Evolutionary conservation across 768 basidiomycete genomes (phyloP), one percentile per base, ranked within the genome.

Genomic region (Mycena pura): DNA sequence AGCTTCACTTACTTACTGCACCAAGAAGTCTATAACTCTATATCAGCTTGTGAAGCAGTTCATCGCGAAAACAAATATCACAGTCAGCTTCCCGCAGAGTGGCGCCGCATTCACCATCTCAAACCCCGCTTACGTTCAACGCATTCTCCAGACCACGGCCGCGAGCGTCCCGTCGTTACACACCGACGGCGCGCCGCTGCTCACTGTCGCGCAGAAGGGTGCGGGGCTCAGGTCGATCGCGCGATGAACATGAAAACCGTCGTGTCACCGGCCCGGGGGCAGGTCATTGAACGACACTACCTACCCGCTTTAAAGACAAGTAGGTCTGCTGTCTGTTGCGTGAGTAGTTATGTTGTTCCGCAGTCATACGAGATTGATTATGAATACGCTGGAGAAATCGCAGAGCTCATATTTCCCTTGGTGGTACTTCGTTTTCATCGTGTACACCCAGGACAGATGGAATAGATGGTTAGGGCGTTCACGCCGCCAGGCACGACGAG

Each of bases 251-350:
- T 73, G 21, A 70, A 72, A 6, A 74, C 79, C 1, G 51, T 77
- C 36, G 63, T 85, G 31, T 68, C 73, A 17, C 82, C 82, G 1
- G n/a, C n/a, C n/a, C n/a, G n/a, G n/a, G 72, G 75, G 17, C 75
- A 82, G 63, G 69, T 84, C 13, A 24, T 67, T 83, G 25, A 84
- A 86, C 63, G 83, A 84, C 64, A 84, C 84, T 2, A 73, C 75
- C 84, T 2, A 73, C 75, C 9, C 69, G 80, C 67, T 77, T 79
- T 65, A 67, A 69, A 34, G 57, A 66, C 10, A 45, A 63, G 75
- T 58, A 22, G 3, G 48, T 47, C 13, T 14, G 8, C 3, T n/a
- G 21, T 6, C 28, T 11, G 5, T 28, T 34, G 47, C 21, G 19
- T 17, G 9, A 15, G 22, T 7, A 3, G 25, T 44, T 3, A 15